Evolutionary conservation across 2,329 filamentous ascomycete species (phyloP).

Genomic region (Graphilbum fragrans): DNA sequence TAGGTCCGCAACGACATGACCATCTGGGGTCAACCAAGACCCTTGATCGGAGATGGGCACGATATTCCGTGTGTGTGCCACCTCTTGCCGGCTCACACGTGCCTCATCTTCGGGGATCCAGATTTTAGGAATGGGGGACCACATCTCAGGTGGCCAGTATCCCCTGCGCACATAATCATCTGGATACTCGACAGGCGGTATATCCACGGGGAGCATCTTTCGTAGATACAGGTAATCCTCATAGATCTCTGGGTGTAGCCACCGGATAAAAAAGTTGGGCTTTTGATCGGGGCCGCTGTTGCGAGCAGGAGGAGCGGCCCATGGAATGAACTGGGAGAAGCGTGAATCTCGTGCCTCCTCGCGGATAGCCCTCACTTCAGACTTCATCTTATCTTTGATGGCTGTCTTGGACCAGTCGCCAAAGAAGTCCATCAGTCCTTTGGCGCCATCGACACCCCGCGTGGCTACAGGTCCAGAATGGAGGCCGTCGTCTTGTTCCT

Average conservation of each 20-base stretch:
- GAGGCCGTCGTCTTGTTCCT: conserved; percentile 22
- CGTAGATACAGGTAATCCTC: conserved; percentile 46
- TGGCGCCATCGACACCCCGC: conserved; percentile 15
- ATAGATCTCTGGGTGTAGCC: conserved; percentile 47
- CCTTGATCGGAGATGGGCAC: conserved; percentile 64
- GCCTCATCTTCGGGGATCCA: conserved; percentile 66
- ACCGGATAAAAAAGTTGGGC: conserved; percentile 38
- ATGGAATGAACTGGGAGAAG: conserved; percentile 4
- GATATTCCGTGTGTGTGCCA: conserved; percentile 51
- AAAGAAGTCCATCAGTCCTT: conserved; percentile 14
- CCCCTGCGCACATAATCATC: conserved; percentile 41
- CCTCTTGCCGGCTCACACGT: conserved; percentile 60
- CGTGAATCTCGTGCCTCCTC: conserved; percentile 18
- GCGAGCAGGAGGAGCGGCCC: background rate
- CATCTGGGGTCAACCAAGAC: conserved; percentile 48
- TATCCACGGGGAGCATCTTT: conserved; percentile 16
- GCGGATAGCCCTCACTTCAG: conserved; percentile 10
- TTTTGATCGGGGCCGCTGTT: conserved; percentile 18
- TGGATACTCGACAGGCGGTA: conserved; percentile 8
- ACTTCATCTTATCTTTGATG: conserved; percentile 11
- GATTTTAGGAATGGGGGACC: conserved; percentile 45
- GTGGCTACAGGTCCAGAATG: conserved; percentile 7
- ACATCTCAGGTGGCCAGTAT: conserved; percentile 61
- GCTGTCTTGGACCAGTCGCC: conserved; percentile 12
- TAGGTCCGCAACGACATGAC: conserved; percentile 13